Evolutionary conservation across 805 yeast species (phyloP).

Genomic region (Ogataea dorogensis): DNA sequence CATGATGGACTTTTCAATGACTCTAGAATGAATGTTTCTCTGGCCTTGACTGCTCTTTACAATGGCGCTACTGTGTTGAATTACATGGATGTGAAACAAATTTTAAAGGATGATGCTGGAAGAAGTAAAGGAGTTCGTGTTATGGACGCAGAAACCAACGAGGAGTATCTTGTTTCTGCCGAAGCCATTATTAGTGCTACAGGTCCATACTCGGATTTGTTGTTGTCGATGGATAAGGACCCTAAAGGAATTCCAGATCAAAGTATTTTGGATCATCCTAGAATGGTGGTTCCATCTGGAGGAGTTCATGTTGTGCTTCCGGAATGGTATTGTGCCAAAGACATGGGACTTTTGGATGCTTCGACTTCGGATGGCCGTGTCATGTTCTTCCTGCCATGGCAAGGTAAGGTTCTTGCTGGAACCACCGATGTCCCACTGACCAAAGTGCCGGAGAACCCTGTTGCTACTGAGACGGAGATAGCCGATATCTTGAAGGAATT

Average conservation of each 20-base stretch:
- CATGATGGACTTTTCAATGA: constrained; percentile 96
- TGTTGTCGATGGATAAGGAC: constrained; percentile 83
- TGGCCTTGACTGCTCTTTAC: constrained; percentile 82
- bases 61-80: constrained; percentile 88
- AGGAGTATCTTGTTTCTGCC: constrained; percentile 59
- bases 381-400: constrained; percentile 97
- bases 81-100: constrained; percentile 77
- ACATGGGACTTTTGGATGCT: constrained; percentile 88
- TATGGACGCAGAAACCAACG: constrained; percentile 65
- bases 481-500: constrained; percentile 83
- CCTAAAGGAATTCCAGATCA: constrained; percentile 57
- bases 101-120: constrained; percentile 60
- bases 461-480: constrained; percentile 85
- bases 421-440: constrained; percentile 90
- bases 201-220: constrained; percentile 85
- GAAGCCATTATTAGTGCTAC: constrained; percentile 87
- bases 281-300: constrained; percentile 90
- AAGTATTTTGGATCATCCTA: constrained; percentile 39
- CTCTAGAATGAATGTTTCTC: constrained; percentile 81
- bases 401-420: constrained; percentile 93
- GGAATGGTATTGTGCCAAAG: constrained; percentile 84
- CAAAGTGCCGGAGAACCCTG: constrained; percentile 69
- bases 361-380: constrained; percentile 94
- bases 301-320: constrained; percentile 94
- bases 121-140: constrained; percentile 76